Evolutionary conservation across 495 filamentous ascomycete genomes (phyloP), one percentile per base, ranked within the genome.

Genomic region (Amphirosellinia nigrospora): DNA sequence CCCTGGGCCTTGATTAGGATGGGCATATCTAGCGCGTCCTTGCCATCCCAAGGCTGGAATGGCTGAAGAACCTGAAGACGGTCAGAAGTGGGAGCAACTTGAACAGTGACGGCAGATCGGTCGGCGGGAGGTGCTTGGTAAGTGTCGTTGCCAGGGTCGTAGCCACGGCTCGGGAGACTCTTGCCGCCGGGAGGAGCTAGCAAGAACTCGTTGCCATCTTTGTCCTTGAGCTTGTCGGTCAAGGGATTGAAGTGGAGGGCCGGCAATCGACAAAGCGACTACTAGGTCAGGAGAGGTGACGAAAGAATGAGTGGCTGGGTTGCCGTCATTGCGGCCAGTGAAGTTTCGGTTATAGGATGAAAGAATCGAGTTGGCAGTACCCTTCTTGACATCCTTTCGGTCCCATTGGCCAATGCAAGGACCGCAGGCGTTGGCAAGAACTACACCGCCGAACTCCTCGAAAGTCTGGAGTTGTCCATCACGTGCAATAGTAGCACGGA

Each of bases 261-360:
- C 96, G 70, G 96, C 96, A 79, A 97, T 86, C 72, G 91, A 90
- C 88, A 99, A 83, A 74, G 96, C 96, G 50, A 96, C 93, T 67
- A 97, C 94, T 60, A 99, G 86, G 82, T 99, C 96, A 71, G 96
- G 96, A n/a, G 96, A 98, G 75, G 96, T 91, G 74, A 99, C 96
- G 83, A 99, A 99, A 70, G 95, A 92, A 86, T 98, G 96, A 70
- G 96, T 99, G 60, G 96, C 94, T 50, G 96, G 96, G 88, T 99
- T 99, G 75, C 95, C 96, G 76, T 99, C 96, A 84, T 99, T 99
- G 83, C 96, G 94, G 73, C 96, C 96, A 75, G 95, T 98, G 87
- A 99, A 99, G 89, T 99, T 99, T 83, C 96, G 94, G 89, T 97
- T 97, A 89, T 97, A 96, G 50, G 94, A 97, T 41, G 93, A 96